Base-by-base conservation (phyloP, 805 yeast species). In the Candida michaelii region DNA sequence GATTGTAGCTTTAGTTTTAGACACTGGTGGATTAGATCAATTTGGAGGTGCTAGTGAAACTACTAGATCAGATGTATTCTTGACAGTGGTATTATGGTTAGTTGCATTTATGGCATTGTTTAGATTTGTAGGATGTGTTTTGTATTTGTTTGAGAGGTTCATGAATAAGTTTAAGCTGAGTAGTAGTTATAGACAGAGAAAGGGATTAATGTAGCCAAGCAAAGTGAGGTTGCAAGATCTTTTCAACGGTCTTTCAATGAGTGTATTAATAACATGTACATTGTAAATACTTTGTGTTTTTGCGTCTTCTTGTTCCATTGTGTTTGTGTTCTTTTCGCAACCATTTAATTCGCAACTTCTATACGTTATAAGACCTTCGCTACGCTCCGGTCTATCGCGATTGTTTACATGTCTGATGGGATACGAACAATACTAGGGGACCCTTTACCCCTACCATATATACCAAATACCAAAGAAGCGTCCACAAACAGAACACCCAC, bases 31-130 rank as follows among this genome's bases (percentile, higher is more conserved):
- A 1, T 58, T 71, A 40, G 61, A 65, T 47, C 74, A 69, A 47
- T 63, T 69, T 41, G 63, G 67, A 3, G 59, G 59, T 19, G 59
- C 66, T 5, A 45, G 57, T 27, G 62, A 56, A 8, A 49, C 58
- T 3, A 65, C 63, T 33, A 60, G 74, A 39, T 62, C 71, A 11
- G 60, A 67, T 25, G 64, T 76, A 3, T 72, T 65, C 49, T 69
- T 71, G 55, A 73, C 79, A 12, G 79, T 80, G 17, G 64, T 81
- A 45, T 69, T 80, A 44, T 79, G 85, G 83, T 59, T 77, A 30
- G 83, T 79, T 31, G 84, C 85, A 1, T 73, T 79, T 34, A 65
- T 81, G 67, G 83, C 85, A 0, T 58, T 74, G 8, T 72, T 81
- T 62, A 58, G 85, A 32, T 70, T 80, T 46, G 47, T 76, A 37